These are phyloP conservation scores for Curvularia sp. DNA, from an alignment of 2,329 filamentous ascomycete species.

Conservation along the genomic window DNA sequence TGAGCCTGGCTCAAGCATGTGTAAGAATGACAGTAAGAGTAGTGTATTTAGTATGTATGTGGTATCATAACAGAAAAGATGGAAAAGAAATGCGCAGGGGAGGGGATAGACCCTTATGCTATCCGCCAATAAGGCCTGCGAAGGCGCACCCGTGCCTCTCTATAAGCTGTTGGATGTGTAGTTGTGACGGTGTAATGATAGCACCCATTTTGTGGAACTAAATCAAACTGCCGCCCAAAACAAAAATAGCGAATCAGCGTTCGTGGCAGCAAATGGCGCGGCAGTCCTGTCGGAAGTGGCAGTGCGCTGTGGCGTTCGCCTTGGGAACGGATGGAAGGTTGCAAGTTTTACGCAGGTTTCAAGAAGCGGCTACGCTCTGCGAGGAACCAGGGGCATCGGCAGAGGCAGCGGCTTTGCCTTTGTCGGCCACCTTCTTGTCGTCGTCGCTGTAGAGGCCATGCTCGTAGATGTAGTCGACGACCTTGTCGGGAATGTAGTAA, in stretches of 20 bases:
- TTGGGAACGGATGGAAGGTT: neutral
- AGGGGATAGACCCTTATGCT: conserved; percentile 1
- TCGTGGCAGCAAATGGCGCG: conserved; percentile 16
- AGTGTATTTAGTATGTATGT: conserved; percentile 30
- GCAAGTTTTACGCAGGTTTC: conserved; percentile 9
- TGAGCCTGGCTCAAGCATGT: neutral
- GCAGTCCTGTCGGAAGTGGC: conserved; percentile 31
- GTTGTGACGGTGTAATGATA: conserved; percentile 14
- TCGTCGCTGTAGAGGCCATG: conserved; percentile 50
- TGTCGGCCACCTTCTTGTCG: conserved; percentile 46
- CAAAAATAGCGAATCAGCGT: conserved; percentile 3
- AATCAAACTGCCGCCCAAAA: conserved; percentile 13
- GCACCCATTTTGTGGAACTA: conserved; percentile 12
- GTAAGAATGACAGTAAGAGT: conserved; percentile 6
- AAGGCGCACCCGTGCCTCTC: conserved; percentile 29
- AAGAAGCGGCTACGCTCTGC: conserved; percentile 23
- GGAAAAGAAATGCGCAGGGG: conserved; percentile 14
- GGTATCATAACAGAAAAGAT: conserved; percentile 40
- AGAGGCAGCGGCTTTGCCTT: conserved; percentile 42
- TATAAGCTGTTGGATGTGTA: conserved; percentile 11
- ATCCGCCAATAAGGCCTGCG: conserved; percentile 26
- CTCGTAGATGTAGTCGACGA: conserved; percentile 52
- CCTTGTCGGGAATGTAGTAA: conserved; percentile 51
- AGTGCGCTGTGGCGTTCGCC: neutral
- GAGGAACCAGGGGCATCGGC: conserved; percentile 36